Evolutionary conservation across 768 basidiomycete genomes (phyloP).

Genomic region (Asterophora lycoperdoides): DNA sequence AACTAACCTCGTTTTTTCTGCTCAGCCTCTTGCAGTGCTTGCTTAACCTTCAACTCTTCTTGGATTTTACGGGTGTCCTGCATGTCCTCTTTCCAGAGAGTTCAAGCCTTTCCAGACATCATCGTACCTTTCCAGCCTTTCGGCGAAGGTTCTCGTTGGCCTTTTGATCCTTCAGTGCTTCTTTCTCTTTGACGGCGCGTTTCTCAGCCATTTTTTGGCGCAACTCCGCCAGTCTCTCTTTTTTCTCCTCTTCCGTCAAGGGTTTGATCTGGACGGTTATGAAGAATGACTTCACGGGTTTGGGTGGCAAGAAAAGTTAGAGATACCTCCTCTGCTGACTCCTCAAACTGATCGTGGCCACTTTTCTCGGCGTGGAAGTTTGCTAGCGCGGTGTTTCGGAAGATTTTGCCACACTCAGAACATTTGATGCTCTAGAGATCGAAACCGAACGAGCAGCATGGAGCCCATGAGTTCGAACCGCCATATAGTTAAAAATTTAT

Average conservation of each 20-base stretch:
- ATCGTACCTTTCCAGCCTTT: constrained; percentile 74
- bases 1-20: constrained; percentile 69
- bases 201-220: constrained; percentile 78
- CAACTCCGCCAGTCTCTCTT: constrained; percentile 74
- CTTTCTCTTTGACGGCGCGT: constrained; percentile 62
- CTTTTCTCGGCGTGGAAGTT: constrained; percentile 94
- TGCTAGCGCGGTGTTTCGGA: constrained; percentile 81
- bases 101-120: background rate
- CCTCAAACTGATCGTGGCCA: constrained; percentile 94
- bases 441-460: background rate
- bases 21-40: constrained; percentile 79
- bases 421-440: constrained; percentile 72
- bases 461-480: background rate
- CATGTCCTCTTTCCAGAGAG: background rate
- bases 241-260: constrained; percentile 91
- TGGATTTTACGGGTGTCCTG: constrained; percentile 70
- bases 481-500: constrained; percentile 4
- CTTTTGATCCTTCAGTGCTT: constrained; percentile 69
- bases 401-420: constrained; percentile 78
- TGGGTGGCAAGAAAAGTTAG: constrained; percentile 2
- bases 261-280: constrained; percentile 70
- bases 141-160: constrained; percentile 77
- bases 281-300: background rate
- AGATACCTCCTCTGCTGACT: constrained; percentile 85
- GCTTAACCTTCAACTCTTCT: constrained; percentile 75